These are phyloP conservation scores for Diaporthe sp. DNA, from an alignment of 2,329 filamentous ascomycete species.

Conservation along the genomic window DNA sequence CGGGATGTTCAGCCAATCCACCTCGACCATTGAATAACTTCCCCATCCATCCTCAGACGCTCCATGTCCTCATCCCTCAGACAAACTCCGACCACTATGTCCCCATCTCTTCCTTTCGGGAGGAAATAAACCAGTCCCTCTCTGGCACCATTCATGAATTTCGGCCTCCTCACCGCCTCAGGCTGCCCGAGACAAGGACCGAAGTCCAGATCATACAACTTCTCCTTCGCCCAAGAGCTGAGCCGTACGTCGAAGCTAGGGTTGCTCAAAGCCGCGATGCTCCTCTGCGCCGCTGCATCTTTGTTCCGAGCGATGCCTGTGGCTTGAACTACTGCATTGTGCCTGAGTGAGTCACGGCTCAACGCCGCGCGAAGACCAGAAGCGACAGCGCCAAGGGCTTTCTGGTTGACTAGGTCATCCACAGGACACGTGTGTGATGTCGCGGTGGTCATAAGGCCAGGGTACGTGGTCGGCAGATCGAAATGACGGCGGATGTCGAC, in stretches of 20 bases:
- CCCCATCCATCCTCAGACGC: slow-evolving; percentile 57
- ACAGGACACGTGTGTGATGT: slow-evolving; percentile 54
- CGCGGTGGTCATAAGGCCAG: slow-evolving; percentile 64
- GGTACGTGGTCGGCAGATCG: slow-evolving; percentile 58
- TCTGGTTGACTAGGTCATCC: slow-evolving; percentile 48
- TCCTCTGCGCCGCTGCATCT: slow-evolving; percentile 52
- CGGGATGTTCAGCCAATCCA: slow-evolving; percentile 50
- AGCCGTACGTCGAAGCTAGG: slow-evolving; percentile 61
- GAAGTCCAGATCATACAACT: slow-evolving; percentile 63
- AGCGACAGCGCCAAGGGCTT: slow-evolving; percentile 48
- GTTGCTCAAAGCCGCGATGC: slow-evolving; percentile 53
- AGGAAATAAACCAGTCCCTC: slow-evolving; percentile 66
- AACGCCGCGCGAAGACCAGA: slow-evolving; percentile 29
- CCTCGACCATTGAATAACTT: slow-evolving; percentile 56
- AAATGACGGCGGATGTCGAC: slow-evolving; percentile 62
- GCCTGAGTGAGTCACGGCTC: not conserved
- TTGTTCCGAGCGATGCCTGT: slow-evolving; percentile 52
- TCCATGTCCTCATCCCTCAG: slow-evolving; percentile 63
- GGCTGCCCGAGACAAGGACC: slow-evolving; percentile 60
- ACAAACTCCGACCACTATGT: slow-evolving; percentile 60
- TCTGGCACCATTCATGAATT: slow-evolving; percentile 54
- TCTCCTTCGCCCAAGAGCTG: slow-evolving; percentile 67
- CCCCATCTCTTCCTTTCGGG: slow-evolving; percentile 58
- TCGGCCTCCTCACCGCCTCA: slow-evolving; percentile 61
- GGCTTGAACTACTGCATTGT: slow-evolving; percentile 55